phyloP scores from a whole-genome alignment of 371 early-diverging fungal genomes.

The Batkoa obscura region DNA sequence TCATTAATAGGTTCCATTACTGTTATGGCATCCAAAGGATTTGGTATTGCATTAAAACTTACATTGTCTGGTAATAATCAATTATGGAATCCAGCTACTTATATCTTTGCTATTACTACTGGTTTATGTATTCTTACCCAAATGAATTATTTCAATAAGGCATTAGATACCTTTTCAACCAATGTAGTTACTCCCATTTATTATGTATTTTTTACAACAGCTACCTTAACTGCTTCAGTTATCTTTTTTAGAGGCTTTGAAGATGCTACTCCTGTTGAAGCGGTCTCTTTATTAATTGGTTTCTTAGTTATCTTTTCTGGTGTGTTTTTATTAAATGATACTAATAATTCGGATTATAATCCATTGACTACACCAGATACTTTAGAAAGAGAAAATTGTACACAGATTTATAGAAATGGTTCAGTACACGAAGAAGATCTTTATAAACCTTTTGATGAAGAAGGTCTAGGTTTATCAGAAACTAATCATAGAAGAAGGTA shows the following conservation, averaged over 20 bases:
- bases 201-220: constrained; percentile 84
- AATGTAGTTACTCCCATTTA: constrained; percentile 77
- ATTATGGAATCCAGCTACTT: constrained; percentile 66
- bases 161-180: constrained; percentile 71
- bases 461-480: neutral
- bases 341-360: neutral
- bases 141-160: constrained; percentile 93
- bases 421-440: neutral
- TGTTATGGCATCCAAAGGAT: constrained; percentile 77
- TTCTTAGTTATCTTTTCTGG: constrained; percentile 83
- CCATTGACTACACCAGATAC: neutral
- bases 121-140: constrained; percentile 62
- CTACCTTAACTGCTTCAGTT: constrained; percentile 71
- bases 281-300: constrained; percentile 66
- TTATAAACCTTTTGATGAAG: neutral
- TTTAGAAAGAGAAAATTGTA: neutral
- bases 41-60: constrained; percentile 77
- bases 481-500: too few relatives aligned
- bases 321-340: constrained; percentile 52
- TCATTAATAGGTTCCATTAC: constrained; percentile 74
- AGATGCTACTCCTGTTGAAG: constrained; percentile 45
- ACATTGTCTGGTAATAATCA: constrained; percentile 84
- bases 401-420: too few relatives aligned
- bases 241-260: constrained; percentile 77
- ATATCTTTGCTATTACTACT: constrained; percentile 64